Evolutionary conservation across 2,329 filamentous ascomycete species (phyloP), one percentile per base, ranked within the genome.

Genomic region (Claviceps spartinae): DNA sequence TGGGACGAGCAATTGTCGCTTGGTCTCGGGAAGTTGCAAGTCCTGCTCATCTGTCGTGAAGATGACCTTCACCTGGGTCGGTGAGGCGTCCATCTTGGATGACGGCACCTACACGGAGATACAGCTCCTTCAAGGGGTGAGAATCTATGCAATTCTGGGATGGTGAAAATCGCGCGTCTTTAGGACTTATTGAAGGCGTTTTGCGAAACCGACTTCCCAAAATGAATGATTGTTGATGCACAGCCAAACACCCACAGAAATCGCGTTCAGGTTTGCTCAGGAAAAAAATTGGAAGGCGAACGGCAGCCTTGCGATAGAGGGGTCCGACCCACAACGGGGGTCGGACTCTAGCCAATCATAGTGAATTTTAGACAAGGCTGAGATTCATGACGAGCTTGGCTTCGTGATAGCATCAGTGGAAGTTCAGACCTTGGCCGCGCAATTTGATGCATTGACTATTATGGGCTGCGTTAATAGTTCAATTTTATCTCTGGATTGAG

Each of bases 11-110:
- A 84, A 69, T 62, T 83, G 77, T 52, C 73, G 72, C 65, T 78
- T 82, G 58, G 71, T 72, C 59, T 84, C 80, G 51, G 79, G 78
- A 46, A 85, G 72, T 62, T 82, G 73, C 51, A 85, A 70, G 56
- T 82, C 79, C 51, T 74, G 66, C 56, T 82, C 77, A 52, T 73
- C 75, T 46, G 82, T 85, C 54, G 77, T 82, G 69, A 86, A 85
- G 66, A 81, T 72, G 55, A 86, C 81, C 67, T 81, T 82, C 56
- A 85, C 74, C 67, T 83, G 81, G 50, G 73, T 67, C 57, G 66
- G 63, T 48, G 67, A 63, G 58, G 69, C 60, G 57, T 67, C 67
- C 69, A 72, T 72, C 41, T 53, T 38, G 16, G 36, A 22, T 34
- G 41, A 30, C 9, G 34, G 43, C 11, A 38, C 7, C 24, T 46